phyloP scores from a whole-genome alignment of 768 basidiomycete species.

The Tylopilus sp. region DNA sequence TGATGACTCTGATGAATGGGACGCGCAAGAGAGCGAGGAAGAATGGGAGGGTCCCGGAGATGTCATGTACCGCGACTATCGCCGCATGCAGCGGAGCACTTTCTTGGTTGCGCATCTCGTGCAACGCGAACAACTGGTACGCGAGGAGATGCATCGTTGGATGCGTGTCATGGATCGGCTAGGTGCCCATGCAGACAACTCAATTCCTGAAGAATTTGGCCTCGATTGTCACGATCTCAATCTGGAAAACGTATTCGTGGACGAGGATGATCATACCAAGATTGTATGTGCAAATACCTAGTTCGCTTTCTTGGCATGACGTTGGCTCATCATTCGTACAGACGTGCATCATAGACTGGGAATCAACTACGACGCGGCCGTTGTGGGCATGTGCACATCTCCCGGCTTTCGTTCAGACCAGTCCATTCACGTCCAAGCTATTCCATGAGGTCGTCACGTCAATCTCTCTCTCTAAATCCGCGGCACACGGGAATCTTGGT shows the following conservation, averaged over 20 bases:
- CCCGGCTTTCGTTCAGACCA: constrained; percentile 76
- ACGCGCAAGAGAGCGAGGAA: constrained; percentile 74
- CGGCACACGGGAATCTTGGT: constrained; percentile 32
- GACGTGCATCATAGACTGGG: constrained; percentile 90
- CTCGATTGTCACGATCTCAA: constrained; percentile 86
- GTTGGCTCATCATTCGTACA: constrained; percentile 24
- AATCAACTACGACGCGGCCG: constrained; percentile 84
- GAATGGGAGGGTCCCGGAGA: constrained; percentile 74
- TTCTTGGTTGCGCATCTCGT: constrained; percentile 71
- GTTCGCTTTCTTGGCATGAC: background rate
- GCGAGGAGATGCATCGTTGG: constrained; percentile 72
- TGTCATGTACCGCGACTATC: constrained; percentile 78
- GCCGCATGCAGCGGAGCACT: constrained; percentile 75
- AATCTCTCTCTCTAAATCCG: constrained; percentile 33
- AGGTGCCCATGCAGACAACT: constrained; percentile 30
- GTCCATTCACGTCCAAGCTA: constrained; percentile 66
- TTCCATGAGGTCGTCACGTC: constrained; percentile 64
- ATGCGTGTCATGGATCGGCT: constrained; percentile 63
- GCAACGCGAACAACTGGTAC: constrained; percentile 58
- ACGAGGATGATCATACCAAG: constrained; percentile 58
- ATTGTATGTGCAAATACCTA: constrained; percentile 52
- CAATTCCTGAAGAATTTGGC: constrained; percentile 58
- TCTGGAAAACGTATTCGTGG: constrained; percentile 82
- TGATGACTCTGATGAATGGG: constrained; percentile 78
- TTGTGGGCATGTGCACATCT: constrained; percentile 84